Evolutionary conservation across 257 asterid species (phyloP).

Genomic region (Fraxinus anomala): DNA sequence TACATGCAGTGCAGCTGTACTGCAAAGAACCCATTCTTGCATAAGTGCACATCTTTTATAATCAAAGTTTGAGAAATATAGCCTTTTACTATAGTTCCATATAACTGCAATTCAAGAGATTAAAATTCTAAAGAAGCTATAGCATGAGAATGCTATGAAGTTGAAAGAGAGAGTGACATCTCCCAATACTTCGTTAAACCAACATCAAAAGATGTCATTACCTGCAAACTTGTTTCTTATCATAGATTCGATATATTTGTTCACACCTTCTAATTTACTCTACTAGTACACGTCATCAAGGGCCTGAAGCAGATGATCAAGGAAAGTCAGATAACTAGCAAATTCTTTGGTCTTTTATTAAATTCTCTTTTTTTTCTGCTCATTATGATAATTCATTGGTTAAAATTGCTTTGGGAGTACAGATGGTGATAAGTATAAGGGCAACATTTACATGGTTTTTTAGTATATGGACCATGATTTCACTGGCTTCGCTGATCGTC

Average conservation of each 20-base stretch:
- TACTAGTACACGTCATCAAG: constrained; percentile 38
- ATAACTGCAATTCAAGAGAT: constrained; percentile 95
- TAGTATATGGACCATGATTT: constrained; percentile 98
- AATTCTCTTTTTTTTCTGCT: constrained; percentile 10
- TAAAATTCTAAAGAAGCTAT: constrained; percentile 82
- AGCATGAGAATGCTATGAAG: constrained; percentile 82
- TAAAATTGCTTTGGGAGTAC: constrained; percentile 29
- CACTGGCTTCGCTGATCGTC: constrained; percentile 95
- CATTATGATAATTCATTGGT: constrained; percentile 19
- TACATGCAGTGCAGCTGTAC: not conserved
- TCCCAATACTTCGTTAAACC: constrained; percentile 52
- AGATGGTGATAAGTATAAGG: constrained; percentile 83
- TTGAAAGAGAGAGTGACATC: constrained; percentile 95
- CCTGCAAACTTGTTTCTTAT: constrained; percentile 17
- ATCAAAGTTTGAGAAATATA: constrained; percentile 19
- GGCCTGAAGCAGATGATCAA: constrained; percentile 70
- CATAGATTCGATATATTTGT: constrained; percentile 5
- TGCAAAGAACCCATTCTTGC: constrained; percentile 12
- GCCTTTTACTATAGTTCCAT: constrained; percentile 63
- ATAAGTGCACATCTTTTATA: constrained; percentile 19
- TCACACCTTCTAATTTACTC: constrained; percentile 20
- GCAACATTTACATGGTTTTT: constrained; percentile 91
- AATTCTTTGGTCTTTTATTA: constrained; percentile 1
- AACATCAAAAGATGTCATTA: constrained; percentile 14
- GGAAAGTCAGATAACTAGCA: constrained; percentile 59